Base-by-base conservation (phyloP, 1,284 basidiomycete species). In the Sporisorium scitamineum region DNA sequence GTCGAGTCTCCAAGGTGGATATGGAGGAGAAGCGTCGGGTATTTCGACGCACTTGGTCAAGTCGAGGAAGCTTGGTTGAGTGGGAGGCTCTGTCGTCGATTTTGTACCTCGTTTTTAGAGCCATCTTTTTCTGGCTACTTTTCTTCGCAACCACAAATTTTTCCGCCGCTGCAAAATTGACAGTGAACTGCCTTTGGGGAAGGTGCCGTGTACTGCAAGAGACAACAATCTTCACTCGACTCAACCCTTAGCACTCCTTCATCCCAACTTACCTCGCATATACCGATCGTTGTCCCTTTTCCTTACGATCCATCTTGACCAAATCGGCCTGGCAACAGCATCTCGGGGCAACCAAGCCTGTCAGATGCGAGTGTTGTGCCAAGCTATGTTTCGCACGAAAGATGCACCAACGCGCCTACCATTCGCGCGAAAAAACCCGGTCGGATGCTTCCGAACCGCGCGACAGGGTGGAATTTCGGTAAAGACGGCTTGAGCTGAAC, bases 1-100 rank as follows among this genome's bases (percentile, higher is more conserved):
- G 63, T 59, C 67, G 22, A 71, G 63, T n/a, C 59, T 84, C 18
- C 76, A 84, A 51, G 83, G 83, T 27, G 83, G 82, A 48, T 85
- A 85, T 54, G 70, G 55, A 44, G 84, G 84, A 53, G 84, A 85
- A 61, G 76, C 73, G 58, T 80, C 78, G 9, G 84, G 84, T 76
- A 85, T 85, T 57, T 81, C 76, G 50, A 77, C 75, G 8, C 65
- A 81, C 54, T 67, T 83, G 45, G 81, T 84, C 77, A 82, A 83
- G 69, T 82, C 80, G 61, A 68, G 83, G 50, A 82, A 81, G 61
- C 78, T 85, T 34, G 81, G 80, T 54, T 72, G 63, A 68, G 18
- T 2, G 3, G 20, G 6, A 18, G 2, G 32, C 18, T 24, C 44
- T 42, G 39, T 44, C 48, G 34, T 24, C 20, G 16, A 42, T 50